Percentiles rank a stretch among this genome's conserved stretches.
phyloP scores from a whole-genome alignment of 257 asterid species.

The Nicotiana knightiana region DNA sequence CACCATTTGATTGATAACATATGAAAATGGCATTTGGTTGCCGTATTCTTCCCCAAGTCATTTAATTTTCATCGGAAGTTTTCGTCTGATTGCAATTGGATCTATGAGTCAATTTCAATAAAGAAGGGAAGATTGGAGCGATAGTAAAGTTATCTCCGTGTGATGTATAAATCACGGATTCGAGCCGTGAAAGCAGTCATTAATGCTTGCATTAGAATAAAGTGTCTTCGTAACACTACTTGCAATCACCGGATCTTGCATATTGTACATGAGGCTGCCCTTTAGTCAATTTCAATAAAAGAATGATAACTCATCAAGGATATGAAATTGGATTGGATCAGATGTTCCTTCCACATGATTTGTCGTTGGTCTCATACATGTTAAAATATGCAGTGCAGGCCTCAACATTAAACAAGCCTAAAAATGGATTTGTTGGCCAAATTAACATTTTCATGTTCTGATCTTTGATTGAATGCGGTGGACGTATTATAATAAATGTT shows the following conservation, averaged over 20 bases:
- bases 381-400: background rate
- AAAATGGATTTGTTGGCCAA: background rate
- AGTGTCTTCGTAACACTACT: no score
- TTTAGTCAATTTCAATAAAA: background rate
- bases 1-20: background rate
- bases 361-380: background rate
- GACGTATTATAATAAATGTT: no score
- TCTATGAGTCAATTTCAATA: background rate
- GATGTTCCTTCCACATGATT: background rate
- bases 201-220: no score
- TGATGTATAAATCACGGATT: no score
- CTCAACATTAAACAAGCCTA: no score
- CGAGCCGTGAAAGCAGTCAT: no score
- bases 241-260: no score
- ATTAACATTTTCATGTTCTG: background rate
- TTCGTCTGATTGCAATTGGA: background rate
- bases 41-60: background rate
- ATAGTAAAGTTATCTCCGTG: no score
- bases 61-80: background rate
- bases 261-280: no score
- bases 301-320: background rate
- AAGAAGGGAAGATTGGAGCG: no score
- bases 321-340: background rate
- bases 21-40: background rate
- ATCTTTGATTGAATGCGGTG: background rate